Evolutionary conservation across 257 asterid genomes (phyloP).

Genomic region (Solanum pimpinellifolium): DNA sequence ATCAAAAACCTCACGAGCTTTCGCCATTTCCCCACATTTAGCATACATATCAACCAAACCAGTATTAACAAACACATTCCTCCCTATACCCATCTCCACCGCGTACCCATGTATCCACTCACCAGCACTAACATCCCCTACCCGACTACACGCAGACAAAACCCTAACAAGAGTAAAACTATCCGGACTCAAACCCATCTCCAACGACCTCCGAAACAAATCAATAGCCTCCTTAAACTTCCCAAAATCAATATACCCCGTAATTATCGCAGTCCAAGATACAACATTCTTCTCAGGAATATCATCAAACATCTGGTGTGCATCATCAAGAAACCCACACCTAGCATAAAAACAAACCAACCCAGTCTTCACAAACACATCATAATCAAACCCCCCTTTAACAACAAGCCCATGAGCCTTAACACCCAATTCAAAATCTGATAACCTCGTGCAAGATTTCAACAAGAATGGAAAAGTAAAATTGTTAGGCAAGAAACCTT

Average conservation of each 20-base stretch:
- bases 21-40: slow-evolving; percentile 29
- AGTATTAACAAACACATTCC: slow-evolving; percentile 29
- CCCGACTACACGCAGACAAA: slow-evolving; percentile 19
- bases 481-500: slow-evolving; percentile 17
- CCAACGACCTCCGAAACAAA: slow-evolving; percentile 19
- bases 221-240: slow-evolving; percentile 19
- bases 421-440: slow-evolving; percentile 12
- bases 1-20: slow-evolving; percentile 28
- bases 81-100: slow-evolving; percentile 16
- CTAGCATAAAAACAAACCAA: slow-evolving; percentile 20
- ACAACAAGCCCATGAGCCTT: slow-evolving; percentile 16
- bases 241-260: slow-evolving; percentile 23
- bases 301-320: slow-evolving; percentile 25
- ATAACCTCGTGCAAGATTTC: slow-evolving; percentile 16
- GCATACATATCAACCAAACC: slow-evolving; percentile 32
- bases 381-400: slow-evolving; percentile 21
- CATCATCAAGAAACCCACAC: slow-evolving; percentile 13
- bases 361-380: slow-evolving; percentile 33
- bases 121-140: slow-evolving; percentile 22
- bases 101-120: slow-evolving; percentile 25
- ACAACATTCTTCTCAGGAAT: slow-evolving; percentile 27
- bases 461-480: slow-evolving; percentile 29
- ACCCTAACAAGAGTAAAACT: slow-evolving; percentile 27
- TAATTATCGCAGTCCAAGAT: slow-evolving; percentile 32
- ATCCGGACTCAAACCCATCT: slow-evolving; percentile 25